Evolutionary conservation across 192 early-diverging fungal genomes (phyloP), one percentile per base, ranked within the genome.

Genomic region (Ambispora gerdemannii): DNA sequence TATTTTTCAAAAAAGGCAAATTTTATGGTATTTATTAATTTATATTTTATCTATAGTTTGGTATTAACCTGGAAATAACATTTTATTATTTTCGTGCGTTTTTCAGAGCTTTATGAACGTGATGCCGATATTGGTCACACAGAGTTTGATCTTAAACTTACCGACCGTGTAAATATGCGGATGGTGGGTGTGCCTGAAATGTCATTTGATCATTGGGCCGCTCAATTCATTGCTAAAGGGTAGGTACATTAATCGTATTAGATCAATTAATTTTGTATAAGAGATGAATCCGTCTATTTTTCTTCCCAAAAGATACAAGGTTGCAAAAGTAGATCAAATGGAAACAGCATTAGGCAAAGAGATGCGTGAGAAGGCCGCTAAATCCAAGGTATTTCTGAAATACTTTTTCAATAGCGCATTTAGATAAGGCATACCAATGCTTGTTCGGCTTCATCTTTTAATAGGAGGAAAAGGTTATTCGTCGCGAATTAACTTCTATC

Each of bases 1-100:
- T 98, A 15, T 98, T 98, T 74, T 99, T 98, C 84, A 99, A 99
- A 72, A 99, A 98, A 83, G 95, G 96, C 69, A 98, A 98, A 78
- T 97, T 98, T 60, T 96, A 89, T 76, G 86, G 82, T 84, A 73
- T 38, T 49, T 27, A 32, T 43, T 1, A 17, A n/a, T 3, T 55
- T 4, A 63, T 49, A 17, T 8, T 36, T 4, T 50, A 3, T 53
- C 20, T 20, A n/a, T 22, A 34, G n/a, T 43, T 43, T 31, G 31
- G 50, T 53, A 15, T 31, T 20, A 50, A 67, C 24, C 28, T 6
- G 38, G 52, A 4, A 3, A 22, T 7, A 2, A 8, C 24, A 6
- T 4, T 19, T 65, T 50, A 50, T 32, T 27, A 7, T 35, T 75
- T 50, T 55, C 4, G 34, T 50, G 33, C 55, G 13, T 31, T 83